Evolutionary conservation across 768 basidiomycete genomes (phyloP).

Genomic region (Psilocybe cubensis): DNA sequence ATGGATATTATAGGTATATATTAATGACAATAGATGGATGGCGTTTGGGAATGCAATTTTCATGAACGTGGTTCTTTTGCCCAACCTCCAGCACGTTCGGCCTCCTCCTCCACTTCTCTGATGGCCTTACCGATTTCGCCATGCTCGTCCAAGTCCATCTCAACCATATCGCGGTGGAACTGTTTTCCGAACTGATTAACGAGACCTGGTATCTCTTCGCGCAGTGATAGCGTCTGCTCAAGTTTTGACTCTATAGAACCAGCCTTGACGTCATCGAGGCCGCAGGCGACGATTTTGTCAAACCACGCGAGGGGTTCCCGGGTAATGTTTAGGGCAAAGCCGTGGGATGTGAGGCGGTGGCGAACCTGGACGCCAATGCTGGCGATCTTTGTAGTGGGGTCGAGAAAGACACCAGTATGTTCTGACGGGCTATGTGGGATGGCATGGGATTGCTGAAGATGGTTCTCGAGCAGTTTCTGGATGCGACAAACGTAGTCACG

Average conservation of each 20-base stretch:
- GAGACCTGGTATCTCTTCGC: conserved; percentile 55
- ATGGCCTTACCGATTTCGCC: conserved; percentile 55
- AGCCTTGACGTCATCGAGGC: conserved; percentile 81
- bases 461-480: conserved; percentile 68
- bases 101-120: conserved; percentile 47
- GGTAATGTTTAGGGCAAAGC: conserved; percentile 92
- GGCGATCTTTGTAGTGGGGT: conserved; percentile 80
- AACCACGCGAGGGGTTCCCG: conserved; percentile 86
- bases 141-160: conserved; percentile 43
- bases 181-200: conserved; percentile 48
- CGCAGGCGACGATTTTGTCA: conserved; percentile 87
- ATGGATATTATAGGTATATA: too few relatives aligned
- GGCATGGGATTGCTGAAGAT: conserved; percentile 64
- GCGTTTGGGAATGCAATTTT: too few relatives aligned
- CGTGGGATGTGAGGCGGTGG: conserved; percentile 93
- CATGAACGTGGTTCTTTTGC: conserved; percentile 23
- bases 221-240: conserved; percentile 42
- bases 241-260: conserved; percentile 61
- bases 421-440: conserved; percentile 63
- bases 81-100: conserved; percentile 47
- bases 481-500: conserved; percentile 86
- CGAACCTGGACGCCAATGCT: conserved; percentile 98
- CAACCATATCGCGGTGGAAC: conserved; percentile 52
- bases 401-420: conserved; percentile 90
- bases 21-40: too few relatives aligned